These are phyloP conservation scores for Kwoniella sp. DNA, from an alignment of 768 basidiomycete species.

Conservation along the genomic window DNA sequence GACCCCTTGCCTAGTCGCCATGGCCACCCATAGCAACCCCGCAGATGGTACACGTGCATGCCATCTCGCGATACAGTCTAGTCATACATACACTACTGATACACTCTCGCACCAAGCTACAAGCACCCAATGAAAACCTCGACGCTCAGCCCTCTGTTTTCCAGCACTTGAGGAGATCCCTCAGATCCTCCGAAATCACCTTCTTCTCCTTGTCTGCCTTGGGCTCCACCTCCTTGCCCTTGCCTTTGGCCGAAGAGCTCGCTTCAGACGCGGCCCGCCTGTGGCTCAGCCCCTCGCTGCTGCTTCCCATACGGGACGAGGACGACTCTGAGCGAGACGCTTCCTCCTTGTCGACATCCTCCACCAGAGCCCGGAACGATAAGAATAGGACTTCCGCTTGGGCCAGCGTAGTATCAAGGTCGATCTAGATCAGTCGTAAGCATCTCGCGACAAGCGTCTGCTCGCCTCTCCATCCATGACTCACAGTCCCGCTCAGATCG, in stretches of 20 bases:
- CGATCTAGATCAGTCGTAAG: slow-evolving; percentile 55
- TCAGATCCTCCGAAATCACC: slow-evolving; percentile 12
- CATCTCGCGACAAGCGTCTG: not conserved
- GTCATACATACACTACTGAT: no score
- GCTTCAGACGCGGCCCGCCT: not conserved
- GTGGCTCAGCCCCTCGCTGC: slow-evolving; percentile 7
- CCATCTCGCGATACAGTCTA: no score
- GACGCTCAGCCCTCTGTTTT: slow-evolving; percentile 1
- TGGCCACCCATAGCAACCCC: no score
- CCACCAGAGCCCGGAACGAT: slow-evolving; percentile 80
- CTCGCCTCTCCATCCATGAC: slow-evolving; percentile 9
- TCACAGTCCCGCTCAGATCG: slow-evolving; percentile 42
- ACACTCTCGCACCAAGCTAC: no score
- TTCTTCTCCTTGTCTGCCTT: slow-evolving; percentile 5
- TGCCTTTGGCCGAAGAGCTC: not conserved
- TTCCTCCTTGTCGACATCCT: slow-evolving; percentile 66
- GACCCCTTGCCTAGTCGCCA: no score
- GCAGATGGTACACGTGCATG: no score
- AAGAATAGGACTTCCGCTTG: slow-evolving; percentile 97
- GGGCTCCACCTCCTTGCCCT: not conserved
- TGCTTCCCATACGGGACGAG: no score
- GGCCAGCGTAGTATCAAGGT: slow-evolving; percentile 87
- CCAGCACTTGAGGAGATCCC: slow-evolving; percentile 15
- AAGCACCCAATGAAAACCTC: not conserved
- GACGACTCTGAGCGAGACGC: slow-evolving; percentile 1